These are phyloP conservation scores for Lactifluus rugatus DNA, from an alignment of 768 basidiomycete genomes.

Conservation along the genomic window DNA sequence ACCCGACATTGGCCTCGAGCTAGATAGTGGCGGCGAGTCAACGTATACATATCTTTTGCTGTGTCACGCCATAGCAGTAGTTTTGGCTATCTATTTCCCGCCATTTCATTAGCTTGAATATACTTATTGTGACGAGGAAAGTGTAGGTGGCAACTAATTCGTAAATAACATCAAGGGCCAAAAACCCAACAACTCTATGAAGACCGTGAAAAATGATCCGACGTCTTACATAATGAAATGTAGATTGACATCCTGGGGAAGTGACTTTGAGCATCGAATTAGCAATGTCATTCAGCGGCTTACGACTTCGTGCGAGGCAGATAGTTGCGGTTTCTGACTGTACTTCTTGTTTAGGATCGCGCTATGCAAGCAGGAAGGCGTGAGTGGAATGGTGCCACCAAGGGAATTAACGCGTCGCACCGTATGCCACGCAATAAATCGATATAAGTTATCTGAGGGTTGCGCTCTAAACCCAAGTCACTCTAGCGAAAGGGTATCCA, in stretches of 20 bases:
- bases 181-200: too few species aligned
- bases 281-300: conserved; percentile 16
- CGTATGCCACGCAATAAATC: conserved; percentile 10
- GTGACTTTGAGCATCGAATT: neutral
- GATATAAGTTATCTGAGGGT: conserved; percentile 30
- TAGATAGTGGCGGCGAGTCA: too few species aligned
- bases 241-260: neutral
- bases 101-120: too few species aligned
- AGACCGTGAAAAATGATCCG: neutral
- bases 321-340: conserved; percentile 64
- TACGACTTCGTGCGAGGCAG: conserved; percentile 62
- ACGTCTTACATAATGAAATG: conserved; percentile 4
- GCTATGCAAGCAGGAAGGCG: conserved; percentile 24
- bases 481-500: neutral
- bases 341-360: conserved; percentile 48
- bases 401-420: neutral
- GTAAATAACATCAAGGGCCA: too few species aligned
- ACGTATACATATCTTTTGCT: too few species aligned
- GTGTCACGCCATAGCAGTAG: too few species aligned
- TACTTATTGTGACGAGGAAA: too few species aligned
- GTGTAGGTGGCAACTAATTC: too few species aligned
- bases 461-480: conserved; percentile 20
- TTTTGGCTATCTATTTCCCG: too few species aligned
- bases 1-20: too few species aligned
- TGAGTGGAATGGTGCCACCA: neutral